Conservation (phyloP, 164 flowering plant species). For the Vitis labrusca region DNA sequence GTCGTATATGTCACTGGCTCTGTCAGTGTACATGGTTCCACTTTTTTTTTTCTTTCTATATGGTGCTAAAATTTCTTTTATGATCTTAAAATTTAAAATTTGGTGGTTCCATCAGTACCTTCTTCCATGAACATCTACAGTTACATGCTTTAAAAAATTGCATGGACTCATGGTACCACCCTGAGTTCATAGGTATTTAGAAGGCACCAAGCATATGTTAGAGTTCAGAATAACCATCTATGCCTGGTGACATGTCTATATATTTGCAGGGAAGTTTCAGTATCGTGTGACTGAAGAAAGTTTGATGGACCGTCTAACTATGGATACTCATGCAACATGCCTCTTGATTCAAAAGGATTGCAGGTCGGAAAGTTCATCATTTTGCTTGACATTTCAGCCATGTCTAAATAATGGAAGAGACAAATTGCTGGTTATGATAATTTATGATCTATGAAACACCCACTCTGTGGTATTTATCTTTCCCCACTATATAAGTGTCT, state of each 20-base stretch:
- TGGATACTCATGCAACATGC: conserved; percentile 60
- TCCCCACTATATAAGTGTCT: too few relatives aligned
- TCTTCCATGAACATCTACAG: background rate
- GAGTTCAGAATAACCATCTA: too few relatives aligned
- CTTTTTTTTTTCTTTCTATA: background rate
- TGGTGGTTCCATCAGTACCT: background rate
- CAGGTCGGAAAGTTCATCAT: conserved; percentile 44
- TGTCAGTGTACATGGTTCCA: background rate
- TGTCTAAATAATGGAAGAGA: too few relatives aligned
- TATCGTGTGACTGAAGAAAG: conserved; percentile 77
- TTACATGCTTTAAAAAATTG: background rate
- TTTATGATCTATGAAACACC: too few relatives aligned
- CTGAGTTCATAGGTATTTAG: background rate
- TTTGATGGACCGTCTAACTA: conserved; percentile 73
- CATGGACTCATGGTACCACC: background rate
- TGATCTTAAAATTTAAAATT: background rate
- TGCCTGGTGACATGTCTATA: too few relatives aligned
- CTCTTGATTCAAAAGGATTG: conserved; percentile 43
- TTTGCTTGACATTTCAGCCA: too few relatives aligned
- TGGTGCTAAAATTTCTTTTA: background rate
- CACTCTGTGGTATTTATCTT: too few relatives aligned
- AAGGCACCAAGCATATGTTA: background rate
- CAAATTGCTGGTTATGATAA: too few relatives aligned
- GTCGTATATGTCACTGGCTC: too few relatives aligned
- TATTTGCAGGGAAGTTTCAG: conserved; percentile 51